phyloP scores from a whole-genome alignment of 2,329 filamentous ascomycete genomes.

The Fonsecaea erecta region DNA sequence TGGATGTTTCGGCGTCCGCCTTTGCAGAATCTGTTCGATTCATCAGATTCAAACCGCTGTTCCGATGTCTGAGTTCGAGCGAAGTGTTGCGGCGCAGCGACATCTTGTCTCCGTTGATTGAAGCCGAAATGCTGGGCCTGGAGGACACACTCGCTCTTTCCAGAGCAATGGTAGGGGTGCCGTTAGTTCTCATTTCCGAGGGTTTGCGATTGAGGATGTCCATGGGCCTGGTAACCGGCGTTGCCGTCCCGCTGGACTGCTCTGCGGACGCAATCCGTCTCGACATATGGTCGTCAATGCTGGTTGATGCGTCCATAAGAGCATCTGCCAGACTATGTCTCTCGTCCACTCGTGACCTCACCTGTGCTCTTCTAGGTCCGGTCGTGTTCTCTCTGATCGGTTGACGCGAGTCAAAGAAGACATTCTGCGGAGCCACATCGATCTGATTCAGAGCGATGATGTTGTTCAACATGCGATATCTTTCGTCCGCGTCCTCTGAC shows the following conservation, averaged over 20 bases:
- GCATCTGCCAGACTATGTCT: constrained; percentile 88
- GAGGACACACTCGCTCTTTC: constrained; percentile 28
- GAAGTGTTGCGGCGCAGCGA: constrained; percentile 33
- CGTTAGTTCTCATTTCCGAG: not conserved
- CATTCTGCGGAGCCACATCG: constrained; percentile 80
- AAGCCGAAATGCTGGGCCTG: constrained; percentile 23
- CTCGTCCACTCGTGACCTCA: constrained; percentile 43
- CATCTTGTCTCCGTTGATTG: constrained; percentile 28
- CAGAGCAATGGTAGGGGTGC: constrained; percentile 23
- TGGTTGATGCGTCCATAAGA: constrained; percentile 86
- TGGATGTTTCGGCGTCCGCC: constrained; percentile 67
- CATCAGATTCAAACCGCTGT: constrained; percentile 65
- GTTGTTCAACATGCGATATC: constrained; percentile 54
- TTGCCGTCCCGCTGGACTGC: constrained; percentile 24
- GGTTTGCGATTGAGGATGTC: constrained; percentile 26
- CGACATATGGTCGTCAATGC: constrained; percentile 66
- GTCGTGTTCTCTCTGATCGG: constrained; percentile 38
- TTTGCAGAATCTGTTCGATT: constrained; percentile 63
- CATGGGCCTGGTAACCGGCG: constrained; percentile 26
- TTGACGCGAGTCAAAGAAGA: constrained; percentile 80
- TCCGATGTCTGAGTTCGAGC: constrained; percentile 50
- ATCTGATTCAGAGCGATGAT: constrained; percentile 77
- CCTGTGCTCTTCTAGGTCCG: constrained; percentile 41
- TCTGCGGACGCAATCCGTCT: constrained; percentile 22
- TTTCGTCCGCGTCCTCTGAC: constrained; percentile 54